phyloP scores from a whole-genome alignment of 805 yeast species.

The Cyberlindnera americana region DNA sequence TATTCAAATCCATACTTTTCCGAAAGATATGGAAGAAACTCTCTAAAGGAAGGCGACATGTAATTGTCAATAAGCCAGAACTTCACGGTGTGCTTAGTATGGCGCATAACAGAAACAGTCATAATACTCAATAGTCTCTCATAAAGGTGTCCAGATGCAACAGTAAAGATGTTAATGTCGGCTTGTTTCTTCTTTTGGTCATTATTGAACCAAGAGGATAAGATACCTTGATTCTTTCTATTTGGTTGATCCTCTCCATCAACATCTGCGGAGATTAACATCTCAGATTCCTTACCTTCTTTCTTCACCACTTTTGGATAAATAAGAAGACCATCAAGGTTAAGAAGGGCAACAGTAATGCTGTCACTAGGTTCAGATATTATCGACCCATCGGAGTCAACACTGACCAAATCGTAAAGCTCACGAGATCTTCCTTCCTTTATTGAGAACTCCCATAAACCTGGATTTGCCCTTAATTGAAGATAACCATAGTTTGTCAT shows the following conservation, averaged over 20 bases:
- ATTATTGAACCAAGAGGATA: slow-evolving; percentile 13
- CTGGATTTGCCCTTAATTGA: slow-evolving; percentile 74
- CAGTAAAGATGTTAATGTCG: slow-evolving; percentile 73
- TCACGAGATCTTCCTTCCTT: slow-evolving; percentile 41
- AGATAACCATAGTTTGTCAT: slow-evolving; percentile 84
- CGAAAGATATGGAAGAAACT: slow-evolving; percentile 57
- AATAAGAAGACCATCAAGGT: slow-evolving; percentile 43
- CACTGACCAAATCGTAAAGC: slow-evolving; percentile 38
- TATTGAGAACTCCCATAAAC: slow-evolving; percentile 54
- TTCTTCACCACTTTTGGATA: slow-evolving; percentile 44
- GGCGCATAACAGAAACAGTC: slow-evolving; percentile 71
- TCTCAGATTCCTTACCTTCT: slow-evolving; percentile 34
- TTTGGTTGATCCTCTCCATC: neutral
- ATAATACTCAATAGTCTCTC: slow-evolving; percentile 74
- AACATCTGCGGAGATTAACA: slow-evolving; percentile 17
- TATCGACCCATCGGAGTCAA: slow-evolving; percentile 20
- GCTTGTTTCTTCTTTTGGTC: slow-evolving; percentile 36
- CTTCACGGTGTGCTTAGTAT: slow-evolving; percentile 62
- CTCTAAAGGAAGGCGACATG: slow-evolving; percentile 65
- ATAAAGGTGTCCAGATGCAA: slow-evolving; percentile 79
- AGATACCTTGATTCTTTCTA: slow-evolving; percentile 14
- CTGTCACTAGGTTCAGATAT: slow-evolving; percentile 9
- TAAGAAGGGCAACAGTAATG: slow-evolving; percentile 34
- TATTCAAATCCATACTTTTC: slow-evolving; percentile 58
- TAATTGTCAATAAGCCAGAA: slow-evolving; percentile 87